These are phyloP conservation scores for Linum trigynum DNA, from an alignment of 345 rosid species.

Conservation along the genomic window DNA sequence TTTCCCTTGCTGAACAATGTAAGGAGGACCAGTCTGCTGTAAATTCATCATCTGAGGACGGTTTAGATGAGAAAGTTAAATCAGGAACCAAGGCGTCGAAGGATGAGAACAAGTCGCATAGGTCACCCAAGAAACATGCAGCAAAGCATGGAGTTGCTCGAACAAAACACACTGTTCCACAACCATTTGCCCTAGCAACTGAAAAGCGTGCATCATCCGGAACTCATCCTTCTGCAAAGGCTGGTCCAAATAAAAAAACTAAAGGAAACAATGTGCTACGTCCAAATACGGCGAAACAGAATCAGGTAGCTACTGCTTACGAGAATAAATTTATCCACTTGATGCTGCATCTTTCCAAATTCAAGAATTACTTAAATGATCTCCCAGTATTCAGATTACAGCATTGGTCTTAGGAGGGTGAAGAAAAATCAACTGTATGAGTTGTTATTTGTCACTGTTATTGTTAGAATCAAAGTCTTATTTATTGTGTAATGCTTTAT, in stretches of 20 bases:
- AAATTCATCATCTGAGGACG: constrained; percentile 21
- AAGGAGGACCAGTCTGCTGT: constrained; percentile 20
- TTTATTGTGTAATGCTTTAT: neutral
- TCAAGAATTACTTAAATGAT: neutral
- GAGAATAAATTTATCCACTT: neutral
- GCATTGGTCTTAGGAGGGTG: neutral
- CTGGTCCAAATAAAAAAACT: constrained; percentile 22
- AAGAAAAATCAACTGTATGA: neutral
- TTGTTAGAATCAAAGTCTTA: neutral
- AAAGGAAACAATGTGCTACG: constrained; percentile 18
- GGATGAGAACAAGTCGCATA: constrained; percentile 23
- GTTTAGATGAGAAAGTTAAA: constrained; percentile 23
- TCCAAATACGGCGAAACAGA: constrained; percentile 28
- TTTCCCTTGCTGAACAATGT: constrained; percentile 18
- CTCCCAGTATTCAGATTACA: neutral
- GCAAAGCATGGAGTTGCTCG: constrained; percentile 38
- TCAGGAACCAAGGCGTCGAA: constrained; percentile 20
- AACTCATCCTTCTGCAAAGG: constrained; percentile 32
- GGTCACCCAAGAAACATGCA: constrained; percentile 26
- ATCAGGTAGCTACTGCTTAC: constrained; percentile 29
- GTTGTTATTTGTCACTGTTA: neutral
- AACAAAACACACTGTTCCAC: constrained; percentile 70
- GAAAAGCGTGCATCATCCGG: constrained; percentile 77
- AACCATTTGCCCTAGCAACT: constrained; percentile 78
- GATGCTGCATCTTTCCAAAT: neutral